These are phyloP conservation scores for Bruguiera sexangula DNA, from an alignment of 345 rosid genomes.

Conservation along the genomic window DNA sequence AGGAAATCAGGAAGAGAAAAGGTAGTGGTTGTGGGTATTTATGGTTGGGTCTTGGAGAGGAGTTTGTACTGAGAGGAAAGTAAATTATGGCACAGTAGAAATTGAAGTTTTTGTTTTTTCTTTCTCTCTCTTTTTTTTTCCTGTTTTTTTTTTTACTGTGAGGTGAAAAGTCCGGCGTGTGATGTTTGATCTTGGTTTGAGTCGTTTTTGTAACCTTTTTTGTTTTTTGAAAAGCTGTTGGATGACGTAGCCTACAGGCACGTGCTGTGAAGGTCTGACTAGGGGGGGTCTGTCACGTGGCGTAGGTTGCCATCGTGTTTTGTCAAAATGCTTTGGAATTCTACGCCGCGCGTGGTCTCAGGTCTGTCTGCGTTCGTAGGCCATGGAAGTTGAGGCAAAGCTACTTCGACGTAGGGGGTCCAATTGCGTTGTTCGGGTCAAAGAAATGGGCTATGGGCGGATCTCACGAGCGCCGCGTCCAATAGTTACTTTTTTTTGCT, in stretches of 20 bases:
- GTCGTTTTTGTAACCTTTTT: background rate
- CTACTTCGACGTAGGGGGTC: too few species aligned
- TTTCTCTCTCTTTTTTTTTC: background rate
- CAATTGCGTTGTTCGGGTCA: too few species aligned
- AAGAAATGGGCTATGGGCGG: too few species aligned
- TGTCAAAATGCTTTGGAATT: slow-evolving; percentile 13
- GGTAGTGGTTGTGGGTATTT: slow-evolving; percentile 39
- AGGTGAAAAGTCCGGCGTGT: background rate
- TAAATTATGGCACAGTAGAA: background rate
- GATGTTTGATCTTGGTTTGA: too few species aligned
- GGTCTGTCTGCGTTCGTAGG: background rate
- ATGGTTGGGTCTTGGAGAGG: slow-evolving; percentile 17
- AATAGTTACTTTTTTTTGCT: too few species aligned
- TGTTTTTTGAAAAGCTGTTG: background rate
- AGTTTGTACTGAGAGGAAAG: slow-evolving; percentile 5
- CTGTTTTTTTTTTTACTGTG: background rate
- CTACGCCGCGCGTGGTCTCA: slow-evolving; percentile 24
- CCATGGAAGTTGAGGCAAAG: too few species aligned
- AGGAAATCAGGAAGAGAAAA: background rate
- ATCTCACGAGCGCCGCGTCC: too few species aligned
- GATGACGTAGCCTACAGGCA: slow-evolving; percentile 39
- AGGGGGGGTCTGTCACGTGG: slow-evolving; percentile 42
- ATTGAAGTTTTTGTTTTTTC: too few species aligned
- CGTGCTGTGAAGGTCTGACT: slow-evolving; percentile 32
- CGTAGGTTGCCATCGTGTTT: slow-evolving; percentile 28